Conservation (phyloP, 2,329 filamentous ascomycete genomes). For the Diaporthe nobilis region DNA sequence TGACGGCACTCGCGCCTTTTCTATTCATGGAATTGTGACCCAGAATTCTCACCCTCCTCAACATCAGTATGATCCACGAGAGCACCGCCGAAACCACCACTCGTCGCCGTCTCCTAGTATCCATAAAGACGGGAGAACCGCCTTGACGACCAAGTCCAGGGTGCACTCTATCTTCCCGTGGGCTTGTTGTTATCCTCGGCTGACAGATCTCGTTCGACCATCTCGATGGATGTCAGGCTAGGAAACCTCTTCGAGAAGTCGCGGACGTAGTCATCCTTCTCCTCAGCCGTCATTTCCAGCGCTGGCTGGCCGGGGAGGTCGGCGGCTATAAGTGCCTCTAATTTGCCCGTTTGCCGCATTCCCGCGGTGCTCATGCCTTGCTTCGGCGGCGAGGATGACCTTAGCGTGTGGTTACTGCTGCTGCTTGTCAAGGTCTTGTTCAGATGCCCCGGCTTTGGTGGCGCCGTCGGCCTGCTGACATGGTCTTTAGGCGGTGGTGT, state of each 20-base stretch:
- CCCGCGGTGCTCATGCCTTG: slow-evolving; percentile 48
- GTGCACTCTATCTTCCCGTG: slow-evolving; percentile 38
- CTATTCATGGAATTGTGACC: not conserved
- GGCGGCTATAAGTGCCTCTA: slow-evolving; percentile 59
- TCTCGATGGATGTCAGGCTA: slow-evolving; percentile 86
- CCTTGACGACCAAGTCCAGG: slow-evolving; percentile 37
- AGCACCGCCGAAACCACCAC: not conserved
- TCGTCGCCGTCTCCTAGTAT: slow-evolving; percentile 30
- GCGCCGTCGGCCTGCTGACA: slow-evolving; percentile 64
- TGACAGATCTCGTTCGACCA: slow-evolving; percentile 80
- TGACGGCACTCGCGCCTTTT: not conserved
- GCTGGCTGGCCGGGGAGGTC: slow-evolving; percentile 64
- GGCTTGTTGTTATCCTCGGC: slow-evolving; percentile 51
- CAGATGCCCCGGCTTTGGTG: slow-evolving; percentile 74
- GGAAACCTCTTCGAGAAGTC: slow-evolving; percentile 90
- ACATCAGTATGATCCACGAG: slow-evolving; percentile 3
- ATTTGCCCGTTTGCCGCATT: slow-evolving; percentile 46
- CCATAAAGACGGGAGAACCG: slow-evolving; percentile 35
- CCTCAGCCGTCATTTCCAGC: slow-evolving; percentile 68
- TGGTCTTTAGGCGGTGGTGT: slow-evolving; percentile 48
- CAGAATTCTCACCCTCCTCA: not conserved
- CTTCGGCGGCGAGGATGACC: slow-evolving; percentile 62
- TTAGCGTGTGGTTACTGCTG: slow-evolving; percentile 36
- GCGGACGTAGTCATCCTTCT: slow-evolving; percentile 75
- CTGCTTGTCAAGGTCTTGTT: slow-evolving; percentile 64